Base-by-base conservation (phyloP, 2,329 filamentous ascomycete species). In the Fusarium burgessii region DNA sequence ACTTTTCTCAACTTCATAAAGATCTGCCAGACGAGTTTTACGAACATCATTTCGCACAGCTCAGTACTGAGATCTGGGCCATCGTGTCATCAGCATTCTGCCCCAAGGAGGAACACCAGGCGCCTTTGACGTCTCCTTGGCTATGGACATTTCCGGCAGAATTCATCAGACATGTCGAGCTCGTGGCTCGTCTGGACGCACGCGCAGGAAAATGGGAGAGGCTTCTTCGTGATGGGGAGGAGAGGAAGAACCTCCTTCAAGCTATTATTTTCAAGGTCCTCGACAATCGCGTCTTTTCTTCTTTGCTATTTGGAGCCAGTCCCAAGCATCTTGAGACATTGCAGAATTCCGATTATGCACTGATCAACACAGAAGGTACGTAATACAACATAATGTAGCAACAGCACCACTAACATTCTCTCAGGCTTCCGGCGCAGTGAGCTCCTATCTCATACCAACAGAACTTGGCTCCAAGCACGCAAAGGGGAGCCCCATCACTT, bases 301-400 rank as follows among this genome's bases (percentile, higher is more conserved):
- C 61, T 15, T 66, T 78, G 11, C 69, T 81, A 6, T 81, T 81
- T 65, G 80, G 79, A 14, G 78, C 79, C 23, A 59, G 61, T 18
- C 18, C 64, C 4, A 69, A 71, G n/a, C 77, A 80, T 52, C 40
- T 41, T 33, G 59, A 67, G 51, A 49, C 68, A 5, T 66, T 81
- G 6, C 36, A 59, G 13, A 62, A 62, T 15, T 72, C 72, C 13
- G 78, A 80, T 46, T 52, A 50, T 29, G 66, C 66, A 3, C 71
- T 78, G 40, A 60, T 77, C n/a, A 43, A 68, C 35, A 35, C 69
- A 35, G 78, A 80, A 63, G 79, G 78, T 80, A 57, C 50, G 73
- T 62, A 27, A 33, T 20, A 46, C 32, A 50, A 45, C 40, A 36
- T 51, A 35, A 18, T 7, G 33, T 17, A 14, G 25, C 12, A 29